These are phyloP conservation scores for Eutrema japonicum DNA, from an alignment of 345 rosid genomes.

Conservation along the genomic window DNA sequence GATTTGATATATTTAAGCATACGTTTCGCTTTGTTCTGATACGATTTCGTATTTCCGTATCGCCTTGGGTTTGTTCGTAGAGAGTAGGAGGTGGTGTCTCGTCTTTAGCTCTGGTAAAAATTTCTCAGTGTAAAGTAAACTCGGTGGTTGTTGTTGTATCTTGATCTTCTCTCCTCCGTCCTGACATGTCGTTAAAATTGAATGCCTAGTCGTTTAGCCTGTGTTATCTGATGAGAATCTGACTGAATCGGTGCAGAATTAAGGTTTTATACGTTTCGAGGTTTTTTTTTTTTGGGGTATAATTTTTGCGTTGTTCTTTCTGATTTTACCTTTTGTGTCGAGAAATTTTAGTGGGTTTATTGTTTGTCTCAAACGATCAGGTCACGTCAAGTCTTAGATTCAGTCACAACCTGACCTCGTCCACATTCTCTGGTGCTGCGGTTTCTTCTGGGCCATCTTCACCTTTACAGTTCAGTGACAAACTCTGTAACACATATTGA, in stretches of 20 bases:
- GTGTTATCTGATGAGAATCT: neutral
- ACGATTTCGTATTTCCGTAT: neutral
- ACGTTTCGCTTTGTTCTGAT: slow-evolving; percentile 12
- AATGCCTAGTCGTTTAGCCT: slow-evolving; percentile 12
- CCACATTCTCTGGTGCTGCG: slow-evolving; percentile 54
- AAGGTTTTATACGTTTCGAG: neutral
- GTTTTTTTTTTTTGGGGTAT: neutral
- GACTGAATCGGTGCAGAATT: slow-evolving; percentile 17
- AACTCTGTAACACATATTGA: slow-evolving; percentile 13
- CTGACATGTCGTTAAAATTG: neutral
- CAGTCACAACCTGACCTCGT: slow-evolving; percentile 44
- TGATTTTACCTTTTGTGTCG: too few relatives aligned
- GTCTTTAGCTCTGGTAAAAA: neutral
- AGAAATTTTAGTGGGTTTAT: neutral
- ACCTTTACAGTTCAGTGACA: slow-evolving; percentile 66
- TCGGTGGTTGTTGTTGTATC: neutral
- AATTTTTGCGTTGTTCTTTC: neutral
- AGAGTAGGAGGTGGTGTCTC: neutral
- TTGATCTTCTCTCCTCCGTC: neutral
- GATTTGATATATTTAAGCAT: neutral
- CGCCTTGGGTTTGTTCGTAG: neutral
- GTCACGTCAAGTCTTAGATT: slow-evolving; percentile 48
- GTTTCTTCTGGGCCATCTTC: slow-evolving; percentile 47
- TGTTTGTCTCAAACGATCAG: slow-evolving; percentile 36
- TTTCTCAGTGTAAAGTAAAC: neutral